Evolutionary conservation across 2,329 filamentous ascomycete genomes (phyloP), one percentile per base, ranked within the genome.

Genomic region (Amauroascus verrucosus): DNA sequence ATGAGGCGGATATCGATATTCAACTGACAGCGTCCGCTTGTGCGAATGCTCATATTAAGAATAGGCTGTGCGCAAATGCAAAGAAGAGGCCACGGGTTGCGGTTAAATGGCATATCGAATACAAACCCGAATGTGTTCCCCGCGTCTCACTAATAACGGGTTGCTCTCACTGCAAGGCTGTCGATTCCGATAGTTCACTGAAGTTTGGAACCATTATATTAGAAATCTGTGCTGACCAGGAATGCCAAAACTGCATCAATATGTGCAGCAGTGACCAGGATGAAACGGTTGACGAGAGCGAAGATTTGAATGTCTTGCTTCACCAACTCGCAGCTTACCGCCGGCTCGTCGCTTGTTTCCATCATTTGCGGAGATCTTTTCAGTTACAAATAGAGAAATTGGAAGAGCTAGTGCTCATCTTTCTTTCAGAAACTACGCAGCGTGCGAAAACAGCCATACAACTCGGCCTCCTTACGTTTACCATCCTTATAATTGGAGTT

Each of bases 51-150:
- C 18, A 18, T 14, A 40, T 9, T 14, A 8, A 3, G 9, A 16
- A 47, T 16, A 38, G 9, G 4, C n/a, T 32, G 5, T 20, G n/a
- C 22, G 6, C 20, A 14, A 7, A 14, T 28, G 35, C 24, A n/a
- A 24, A 35, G 30, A n/a, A 6, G 8, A 28, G 40, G 5, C 20
- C 9, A n/a, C 5, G 5, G 8, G n/a, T 16, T 41, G 45, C 22
- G 8, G 13, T 45, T 14, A 54, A 46, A 46, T 54, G 52, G 46
- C 52, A 54, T 13, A 22, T 49, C 20, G 47, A 54, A 16, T 54
- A 44, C 35, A 50, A 33, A 28, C 51, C 43, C 14, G 14, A 16
- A n/a, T 32, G 20, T 1, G 6, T 51, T 20, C 37, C 46, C 38
- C 38, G 24, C 13, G 22, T 51, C n/a, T 51, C 48, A 1, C 18